Evolutionary conservation across 352 stramenopile genomes (phyloP), one percentile per base, ranked within the genome.

Genomic region (Phytophthora sp.): DNA sequence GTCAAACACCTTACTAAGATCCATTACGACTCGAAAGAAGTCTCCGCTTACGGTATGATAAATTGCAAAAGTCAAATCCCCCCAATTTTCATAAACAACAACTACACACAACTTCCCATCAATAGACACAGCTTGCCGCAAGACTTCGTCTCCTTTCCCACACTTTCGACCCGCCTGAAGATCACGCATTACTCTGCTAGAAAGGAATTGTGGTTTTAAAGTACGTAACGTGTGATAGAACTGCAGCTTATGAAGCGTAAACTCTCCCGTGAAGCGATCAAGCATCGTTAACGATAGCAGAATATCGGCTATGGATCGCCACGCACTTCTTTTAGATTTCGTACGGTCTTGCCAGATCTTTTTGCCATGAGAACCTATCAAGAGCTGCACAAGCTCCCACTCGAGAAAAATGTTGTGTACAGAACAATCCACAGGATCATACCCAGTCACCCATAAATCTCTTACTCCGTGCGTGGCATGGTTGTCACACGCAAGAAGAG

Each of bases 1-100:
- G 13, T 61, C 31, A 12, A 91, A 79, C 0, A 77, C 53, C 35
- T 77, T 37, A 21, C 32, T n/a, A 11, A 94, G 48, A 2, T 49
- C 5, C 3, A 91, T 32, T 12, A 28, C 9, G 7, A 88, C 44
- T 17, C 67, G 66, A 21, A 69, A 79, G n/a, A 60, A 74, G 11
- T 62, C 59, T 4, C 74, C 63, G 9, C 49, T 69, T 7, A 54
- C 61, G 0, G 83, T 44, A n/a, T 83, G 74, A 54, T 92, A 92
- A 17, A 88, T 71, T 0, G 58, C 61, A 17, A 91, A 68, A 0
- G 69, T 69, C 7, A 94, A 50, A 52, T 94, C 84, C 24, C 86
- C 86, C 82, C 84, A 94, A 46, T 94, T 94, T 62, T 94, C 86
- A 44, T 79, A 87, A 2, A 92, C 72, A 5, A 83, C 66, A 1